Conservation (phyloP, 768 basidiomycete genomes). For the Phaeolepiota aurea region DNA sequence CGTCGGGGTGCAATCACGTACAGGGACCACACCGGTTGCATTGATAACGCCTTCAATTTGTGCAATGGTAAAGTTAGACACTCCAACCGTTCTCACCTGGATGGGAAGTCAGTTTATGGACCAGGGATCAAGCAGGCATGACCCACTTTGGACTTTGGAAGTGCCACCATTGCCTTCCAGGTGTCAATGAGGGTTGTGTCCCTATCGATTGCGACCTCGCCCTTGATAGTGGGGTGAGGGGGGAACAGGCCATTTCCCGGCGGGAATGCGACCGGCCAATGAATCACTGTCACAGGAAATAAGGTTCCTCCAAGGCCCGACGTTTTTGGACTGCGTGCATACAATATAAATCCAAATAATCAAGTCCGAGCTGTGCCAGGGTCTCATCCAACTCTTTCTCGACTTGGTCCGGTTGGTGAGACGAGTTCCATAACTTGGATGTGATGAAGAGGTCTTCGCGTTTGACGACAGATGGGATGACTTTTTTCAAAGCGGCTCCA, state of each 20-base stretch:
- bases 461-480: conserved; percentile 69
- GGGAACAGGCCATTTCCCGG: conserved; percentile 52
- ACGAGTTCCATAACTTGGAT: conserved; percentile 76
- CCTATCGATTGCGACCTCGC: conserved; percentile 47
- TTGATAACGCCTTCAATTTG: conserved; percentile 60
- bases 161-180: conserved; percentile 72
- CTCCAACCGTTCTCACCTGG: conserved; percentile 64
- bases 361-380: conserved; percentile 58
- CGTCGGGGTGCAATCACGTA: conserved; percentile 26
- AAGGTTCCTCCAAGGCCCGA: too few relatives aligned
- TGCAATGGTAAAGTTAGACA: conserved; percentile 72
- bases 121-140: conserved; percentile 2
- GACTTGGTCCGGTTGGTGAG: conserved; percentile 57
- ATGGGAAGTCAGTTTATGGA: conserved; percentile 2
- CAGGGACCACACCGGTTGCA: conserved; percentile 67
- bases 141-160: conserved; percentile 61
- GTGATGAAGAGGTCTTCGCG: conserved; percentile 80
- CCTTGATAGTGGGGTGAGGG: conserved; percentile 30
- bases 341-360: conserved; percentile 81
- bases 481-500: conserved; percentile 65
- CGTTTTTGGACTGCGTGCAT: conserved; percentile 15
- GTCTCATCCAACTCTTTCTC: conserved; percentile 74
- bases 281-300: conserved; percentile 41
- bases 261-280: conserved; percentile 72
- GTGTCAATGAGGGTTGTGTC: conserved; percentile 64